Evolutionary conservation across 139 green algal species (phyloP), one percentile per base, ranked within the genome.

Genomic region (Dunaliella primolecta): DNA sequence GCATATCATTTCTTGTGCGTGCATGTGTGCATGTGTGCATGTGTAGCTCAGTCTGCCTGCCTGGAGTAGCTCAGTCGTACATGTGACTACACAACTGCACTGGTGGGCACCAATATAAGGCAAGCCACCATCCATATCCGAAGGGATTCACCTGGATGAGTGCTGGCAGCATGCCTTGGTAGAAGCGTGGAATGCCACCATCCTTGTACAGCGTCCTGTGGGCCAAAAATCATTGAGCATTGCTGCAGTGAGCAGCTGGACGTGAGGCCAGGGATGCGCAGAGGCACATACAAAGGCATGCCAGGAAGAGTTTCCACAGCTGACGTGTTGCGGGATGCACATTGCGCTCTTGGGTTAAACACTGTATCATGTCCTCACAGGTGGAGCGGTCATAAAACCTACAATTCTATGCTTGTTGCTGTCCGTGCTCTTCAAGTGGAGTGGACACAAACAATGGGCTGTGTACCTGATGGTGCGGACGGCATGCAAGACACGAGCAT

Each of bases 181-280:
- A 98, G 87, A 98, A 98, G 35, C 96, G 92, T 2, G 88, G 84
- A n/a, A 98, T 92, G 72, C 96, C 96, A 29, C 95, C 95, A 32
- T 98, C 93, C 34, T 76, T 88, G 83, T 96, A 98, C n/a, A 98
- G 92, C 25, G 92, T 93, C 36, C 77, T n/a, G n/a, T n/a, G n/a
- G n/a, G n/a, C n/a, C n/a, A n/a, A n/a, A n/a, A n/a, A n/a, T n/a
- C 75, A 33, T 98, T 83, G 1, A 95, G 94, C 64, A 90, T 56
- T 0, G 83, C 1, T 27, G 23, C 56, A 23, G 70, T 29, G 32
- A 29, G 70, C 70, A 77, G n/a, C n/a, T n/a, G n/a, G n/a, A n/a
- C n/a, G n/a, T n/a, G n/a, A n/a, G n/a, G n/a, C n/a, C n/a, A n/a
- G n/a, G n/a, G n/a, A n/a, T n/a, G 15, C 70, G 32, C 70, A 77